phyloP scores from a whole-genome alignment of 495 filamentous ascomycete genomes.

The Jackrogersella multiformis region DNA sequence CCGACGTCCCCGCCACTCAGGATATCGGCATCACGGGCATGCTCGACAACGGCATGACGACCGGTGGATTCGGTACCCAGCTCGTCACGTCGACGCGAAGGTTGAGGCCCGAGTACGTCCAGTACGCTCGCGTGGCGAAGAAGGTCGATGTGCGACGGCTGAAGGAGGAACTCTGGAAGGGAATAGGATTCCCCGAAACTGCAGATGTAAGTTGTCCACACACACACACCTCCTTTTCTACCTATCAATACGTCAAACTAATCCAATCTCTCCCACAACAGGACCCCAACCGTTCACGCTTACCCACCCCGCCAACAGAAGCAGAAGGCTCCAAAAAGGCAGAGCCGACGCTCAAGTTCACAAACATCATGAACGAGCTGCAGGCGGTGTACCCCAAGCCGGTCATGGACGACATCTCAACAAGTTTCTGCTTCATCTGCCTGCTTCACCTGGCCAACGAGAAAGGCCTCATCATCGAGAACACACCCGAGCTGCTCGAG shows the following conservation, averaged over 20 bases:
- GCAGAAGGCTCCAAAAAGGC: slow-evolving; percentile 42
- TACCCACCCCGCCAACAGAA: slow-evolving; percentile 46
- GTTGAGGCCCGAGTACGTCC: slow-evolving; percentile 90
- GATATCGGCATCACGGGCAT: slow-evolving; percentile 59
- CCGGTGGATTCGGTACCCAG: slow-evolving; percentile 84
- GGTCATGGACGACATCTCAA: slow-evolving; percentile 92
- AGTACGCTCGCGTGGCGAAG: slow-evolving; percentile 95
- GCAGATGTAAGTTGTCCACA: slow-evolving; percentile 52
- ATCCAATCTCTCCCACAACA: slow-evolving; percentile 26
- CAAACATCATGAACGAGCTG: slow-evolving; percentile 86
- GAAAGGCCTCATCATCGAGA: slow-evolving; percentile 81
- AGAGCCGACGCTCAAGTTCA: slow-evolving; percentile 74
- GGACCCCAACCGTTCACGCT: slow-evolving; percentile 41
- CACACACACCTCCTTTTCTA: not conserved
- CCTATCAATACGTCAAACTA: not conserved
- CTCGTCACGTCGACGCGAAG: slow-evolving; percentile 89
- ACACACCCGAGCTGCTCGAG: slow-evolving; percentile 65
- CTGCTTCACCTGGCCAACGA: slow-evolving; percentile 96
- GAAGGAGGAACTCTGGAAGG: slow-evolving; percentile 96
- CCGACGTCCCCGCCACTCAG: slow-evolving; percentile 59
- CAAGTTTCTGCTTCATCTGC: slow-evolving; percentile 97
- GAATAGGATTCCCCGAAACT: slow-evolving; percentile 71
- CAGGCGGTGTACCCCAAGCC: slow-evolving; percentile 85
- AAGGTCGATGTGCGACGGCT: slow-evolving; percentile 97
- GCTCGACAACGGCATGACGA: slow-evolving; percentile 58